phyloP scores from a whole-genome alignment of 1,139 yeast species.

The Kodamaea alishanica region DNA sequence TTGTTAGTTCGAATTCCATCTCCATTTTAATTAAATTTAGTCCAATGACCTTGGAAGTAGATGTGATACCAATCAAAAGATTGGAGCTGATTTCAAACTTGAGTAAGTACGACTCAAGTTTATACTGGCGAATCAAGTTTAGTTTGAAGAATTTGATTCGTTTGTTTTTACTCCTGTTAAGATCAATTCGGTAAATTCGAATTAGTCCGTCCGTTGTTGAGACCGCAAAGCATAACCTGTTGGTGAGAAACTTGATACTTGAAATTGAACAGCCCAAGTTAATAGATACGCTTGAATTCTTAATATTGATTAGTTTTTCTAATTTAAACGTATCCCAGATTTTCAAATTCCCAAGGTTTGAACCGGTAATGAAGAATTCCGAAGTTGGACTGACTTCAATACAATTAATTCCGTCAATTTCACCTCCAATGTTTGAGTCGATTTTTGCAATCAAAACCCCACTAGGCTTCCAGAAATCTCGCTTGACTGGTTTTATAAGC shows the following conservation, averaged over 20 bases:
- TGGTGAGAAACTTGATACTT: constrained; percentile 50
- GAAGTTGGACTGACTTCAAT: constrained; percentile 60
- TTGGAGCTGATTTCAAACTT: constrained; percentile 33
- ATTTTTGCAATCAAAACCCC: constrained; percentile 59
- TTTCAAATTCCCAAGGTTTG: constrained; percentile 65
- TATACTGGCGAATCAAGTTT: constrained; percentile 42
- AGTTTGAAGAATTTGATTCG: constrained; percentile 36
- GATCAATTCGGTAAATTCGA: constrained; percentile 55
- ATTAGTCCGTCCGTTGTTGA: constrained; percentile 64
- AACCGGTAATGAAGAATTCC: constrained; percentile 72
- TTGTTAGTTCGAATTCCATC: constrained; percentile 39
- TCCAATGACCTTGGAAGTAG: constrained; percentile 49
- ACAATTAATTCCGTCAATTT: constrained; percentile 45
- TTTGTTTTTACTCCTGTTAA: constrained; percentile 34
- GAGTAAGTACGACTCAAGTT: constrained; percentile 43
- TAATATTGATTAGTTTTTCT: constrained; percentile 61
- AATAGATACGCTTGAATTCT: constrained; percentile 47
- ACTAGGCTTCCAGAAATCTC: constrained; percentile 26
- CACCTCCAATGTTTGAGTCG: constrained; percentile 19
- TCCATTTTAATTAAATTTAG: constrained; percentile 62
- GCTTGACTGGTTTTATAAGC: constrained; percentile 12
- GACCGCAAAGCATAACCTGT: constrained; percentile 64
- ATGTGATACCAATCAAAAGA: constrained; percentile 47
- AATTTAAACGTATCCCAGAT: constrained; percentile 75
- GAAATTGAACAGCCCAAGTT: constrained; percentile 48